Percentiles rank a stretch among this genome's conserved stretches.
These are phyloP conservation scores for Hemisphaericaspora nanyangensis DNA, from an alignment of 805 yeast species.

Conservation along the genomic window DNA sequence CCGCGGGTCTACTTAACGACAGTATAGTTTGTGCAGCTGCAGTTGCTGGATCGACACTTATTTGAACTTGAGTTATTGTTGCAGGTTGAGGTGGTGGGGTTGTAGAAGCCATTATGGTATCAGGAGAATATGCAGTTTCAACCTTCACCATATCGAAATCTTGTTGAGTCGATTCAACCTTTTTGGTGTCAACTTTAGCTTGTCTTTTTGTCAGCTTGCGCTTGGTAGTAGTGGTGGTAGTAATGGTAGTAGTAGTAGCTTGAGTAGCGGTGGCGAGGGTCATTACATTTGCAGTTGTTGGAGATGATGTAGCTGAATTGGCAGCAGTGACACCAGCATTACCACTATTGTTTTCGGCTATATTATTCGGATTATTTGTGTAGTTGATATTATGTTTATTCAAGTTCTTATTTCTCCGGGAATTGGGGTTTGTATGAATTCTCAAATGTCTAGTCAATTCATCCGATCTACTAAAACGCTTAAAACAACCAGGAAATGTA, in stretches of 20 bases:
- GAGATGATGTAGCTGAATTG: not conserved
- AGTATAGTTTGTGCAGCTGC: not conserved
- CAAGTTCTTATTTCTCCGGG: constrained; percentile 53
- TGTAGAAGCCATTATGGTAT: not conserved
- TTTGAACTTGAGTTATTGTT: not conserved
- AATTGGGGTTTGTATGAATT: constrained; percentile 69
- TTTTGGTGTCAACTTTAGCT: not conserved
- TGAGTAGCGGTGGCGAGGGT: not conserved
- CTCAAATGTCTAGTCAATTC: constrained; percentile 71
- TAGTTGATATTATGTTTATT: constrained; percentile 10
- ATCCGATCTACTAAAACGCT: constrained; percentile 66
- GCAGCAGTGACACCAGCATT: too few relatives aligned
- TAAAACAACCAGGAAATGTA: constrained; percentile 65
- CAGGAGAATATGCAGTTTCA: not conserved
- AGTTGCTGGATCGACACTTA: not conserved
- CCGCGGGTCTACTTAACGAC: not conserved
- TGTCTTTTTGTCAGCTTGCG: too few relatives aligned
- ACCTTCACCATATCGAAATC: not conserved
- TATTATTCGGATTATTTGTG: constrained; percentile 1
- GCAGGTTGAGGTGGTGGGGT: not conserved
- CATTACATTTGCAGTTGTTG: not conserved
- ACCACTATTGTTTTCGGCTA: not conserved
- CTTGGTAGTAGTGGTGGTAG: not conserved
- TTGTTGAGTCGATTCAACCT: not conserved
- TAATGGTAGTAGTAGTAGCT: not conserved